These are phyloP conservation scores for Inonotus obliquus DNA, from an alignment of 1,284 basidiomycete genomes.

Conservation along the genomic window DNA sequence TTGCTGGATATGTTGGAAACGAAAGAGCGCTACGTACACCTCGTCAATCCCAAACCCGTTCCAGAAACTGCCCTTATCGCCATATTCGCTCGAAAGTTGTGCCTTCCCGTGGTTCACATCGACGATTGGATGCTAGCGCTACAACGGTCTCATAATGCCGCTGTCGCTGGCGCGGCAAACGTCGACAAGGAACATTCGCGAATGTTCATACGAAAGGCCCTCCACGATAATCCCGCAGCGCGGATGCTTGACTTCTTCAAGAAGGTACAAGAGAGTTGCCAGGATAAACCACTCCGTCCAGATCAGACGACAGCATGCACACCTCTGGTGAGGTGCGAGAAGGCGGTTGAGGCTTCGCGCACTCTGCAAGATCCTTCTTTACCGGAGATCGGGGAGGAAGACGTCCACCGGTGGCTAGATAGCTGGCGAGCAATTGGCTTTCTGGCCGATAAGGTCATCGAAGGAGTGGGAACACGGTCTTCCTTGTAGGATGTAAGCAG, in stretches of 20 bases:
- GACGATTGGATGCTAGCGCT: slow-evolving; percentile 7
- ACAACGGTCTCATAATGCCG: neutral
- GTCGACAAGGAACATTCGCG: neutral
- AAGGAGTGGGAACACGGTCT: neutral
- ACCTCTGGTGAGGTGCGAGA: neutral
- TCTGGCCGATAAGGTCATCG: neutral
- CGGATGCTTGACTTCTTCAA: slow-evolving; percentile 15
- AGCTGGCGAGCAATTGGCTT: slow-evolving; percentile 13
- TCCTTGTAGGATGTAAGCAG: neutral
- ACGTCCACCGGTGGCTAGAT: slow-evolving; percentile 2
- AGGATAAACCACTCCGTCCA: neutral
- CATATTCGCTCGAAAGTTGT: neutral
- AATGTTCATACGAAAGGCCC: neutral
- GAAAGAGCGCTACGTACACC: slow-evolving; percentile 18
- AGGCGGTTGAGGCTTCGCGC: slow-evolving; percentile 3
- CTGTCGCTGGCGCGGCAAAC: neutral
- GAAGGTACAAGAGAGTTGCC: neutral
- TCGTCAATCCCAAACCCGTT: slow-evolving; percentile 25
- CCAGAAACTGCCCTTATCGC: slow-evolving; percentile 1
- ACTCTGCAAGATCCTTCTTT: neutral
- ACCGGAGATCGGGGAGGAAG: slow-evolving; percentile 4
- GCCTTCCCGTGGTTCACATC: slow-evolving; percentile 7
- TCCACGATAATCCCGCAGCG: slow-evolving; percentile 7
- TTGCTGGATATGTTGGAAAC: slow-evolving; percentile 23
- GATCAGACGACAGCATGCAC: neutral